Base-by-base conservation (phyloP, 495 filamentous ascomycete genomes). In the Neurospora africana region DNA sequence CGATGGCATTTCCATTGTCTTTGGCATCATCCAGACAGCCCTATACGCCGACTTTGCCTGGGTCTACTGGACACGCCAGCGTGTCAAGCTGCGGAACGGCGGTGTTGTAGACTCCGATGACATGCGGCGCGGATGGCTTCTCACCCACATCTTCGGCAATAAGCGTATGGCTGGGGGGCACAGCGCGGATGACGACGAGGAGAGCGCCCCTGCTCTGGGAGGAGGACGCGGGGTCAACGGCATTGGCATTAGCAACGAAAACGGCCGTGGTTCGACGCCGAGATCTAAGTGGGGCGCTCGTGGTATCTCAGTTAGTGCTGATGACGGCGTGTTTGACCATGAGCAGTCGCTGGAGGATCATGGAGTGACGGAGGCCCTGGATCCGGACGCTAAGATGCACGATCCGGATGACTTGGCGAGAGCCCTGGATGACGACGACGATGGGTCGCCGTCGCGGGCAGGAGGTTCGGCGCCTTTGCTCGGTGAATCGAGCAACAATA, bases 31-130 rank as follows among this genome's bases (percentile, higher is more conserved):
- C 35, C 96, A 99, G 82, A 98, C 95, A 0, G 88, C 89, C 2
- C 87, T 98, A 69, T 98, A 98, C 79, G 78, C 94, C 74, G 96
- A 99, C 79, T 99, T 99, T 78, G 93, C 91, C 33, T 98, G 94
- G 94, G 93, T 99, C 1, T 99, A 99, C 83, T 97, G 91, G 83
- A 90, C 90, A 5, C 86, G 95, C 41, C 96, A 98, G 82, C 88
- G 93, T 40, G 94, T 99, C 76, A 98, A 98, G 87, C 90, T 99
- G 5, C 87, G 95, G 61, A 90, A 90, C 72, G 95, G 95, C 71
- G 94, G 93, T 4, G 86, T 98, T 21, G 92, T 99, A n/a, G 95
- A 99, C 77, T 90, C 89, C 7, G 95, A 98, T 61, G 95, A 99
- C 79, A 86, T 95, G 70, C 84, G 89, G 40, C 89, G 91, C 67